These are phyloP conservation scores for Asclepias syriaca DNA, from an alignment of 257 asterid genomes.

Conservation along the genomic window DNA sequence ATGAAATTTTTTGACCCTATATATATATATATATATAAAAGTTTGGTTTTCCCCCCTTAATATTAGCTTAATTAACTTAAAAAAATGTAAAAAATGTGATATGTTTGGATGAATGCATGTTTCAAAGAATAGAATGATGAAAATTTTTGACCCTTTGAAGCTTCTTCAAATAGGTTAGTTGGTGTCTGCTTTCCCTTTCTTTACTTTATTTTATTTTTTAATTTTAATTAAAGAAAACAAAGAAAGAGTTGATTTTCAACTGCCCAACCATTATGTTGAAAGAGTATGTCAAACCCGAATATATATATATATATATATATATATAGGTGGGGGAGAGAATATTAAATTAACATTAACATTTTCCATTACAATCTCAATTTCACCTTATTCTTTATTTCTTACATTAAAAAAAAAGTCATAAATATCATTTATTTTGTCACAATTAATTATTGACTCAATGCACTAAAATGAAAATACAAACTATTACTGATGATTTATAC, in stretches of 20 bases:
- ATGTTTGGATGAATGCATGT: background rate
- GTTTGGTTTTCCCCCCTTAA: no score
- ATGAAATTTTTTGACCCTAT: background rate
- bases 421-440: no score
- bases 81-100: background rate
- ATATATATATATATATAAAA: no score
- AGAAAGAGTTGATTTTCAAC: background rate
- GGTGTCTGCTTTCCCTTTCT: background rate
- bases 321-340: no score
- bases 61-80: no score
- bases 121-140: conserved; percentile 5
- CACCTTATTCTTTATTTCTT: no score
- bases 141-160: background rate
- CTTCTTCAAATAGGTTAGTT: background rate
- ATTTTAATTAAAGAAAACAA: background rate
- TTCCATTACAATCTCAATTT: no score
- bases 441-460: no score
- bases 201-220: background rate
- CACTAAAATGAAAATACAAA: no score
- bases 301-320: no score
- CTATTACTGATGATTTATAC: no score
- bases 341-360: background rate
- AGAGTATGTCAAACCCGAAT: background rate
- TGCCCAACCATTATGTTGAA: background rate
- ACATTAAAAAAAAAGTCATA: no score